phyloP scores from a whole-genome alignment of 208 protist genomes.

The Wallacemonas collosoma region DNA sequence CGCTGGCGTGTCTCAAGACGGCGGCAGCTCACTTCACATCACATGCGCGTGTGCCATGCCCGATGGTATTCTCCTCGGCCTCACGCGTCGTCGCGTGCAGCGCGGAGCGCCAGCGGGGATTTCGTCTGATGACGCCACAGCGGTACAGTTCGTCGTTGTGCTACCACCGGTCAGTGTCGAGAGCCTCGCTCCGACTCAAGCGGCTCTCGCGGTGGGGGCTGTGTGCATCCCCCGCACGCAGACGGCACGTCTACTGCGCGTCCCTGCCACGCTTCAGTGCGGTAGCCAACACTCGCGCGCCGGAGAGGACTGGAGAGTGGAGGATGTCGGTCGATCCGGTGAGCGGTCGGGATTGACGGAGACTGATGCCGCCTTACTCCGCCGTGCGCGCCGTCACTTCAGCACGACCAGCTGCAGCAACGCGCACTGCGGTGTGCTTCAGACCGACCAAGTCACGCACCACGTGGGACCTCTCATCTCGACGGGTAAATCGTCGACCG shows the following conservation, averaged over 20 bases:
- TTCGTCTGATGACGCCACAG: background rate
- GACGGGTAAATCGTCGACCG: background rate
- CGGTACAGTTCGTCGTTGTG: conserved; percentile 23
- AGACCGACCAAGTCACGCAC: background rate
- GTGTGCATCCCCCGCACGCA: conserved; percentile 30
- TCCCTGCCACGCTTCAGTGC: background rate
- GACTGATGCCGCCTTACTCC: background rate
- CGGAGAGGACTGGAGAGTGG: too few species aligned
- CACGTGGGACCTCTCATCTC: background rate
- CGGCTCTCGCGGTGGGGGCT: conserved; percentile 28
- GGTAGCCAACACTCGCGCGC: background rate
- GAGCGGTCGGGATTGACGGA: background rate
- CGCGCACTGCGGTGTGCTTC: conserved; percentile 6
- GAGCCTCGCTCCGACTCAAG: conserved; percentile 40
- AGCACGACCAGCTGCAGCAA: conserved; percentile 5
- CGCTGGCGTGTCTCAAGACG: background rate
- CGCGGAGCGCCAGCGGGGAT: too few species aligned
- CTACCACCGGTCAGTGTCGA: conserved; percentile 32
- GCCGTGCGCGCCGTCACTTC: conserved; percentile 11
- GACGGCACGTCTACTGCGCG: conserved; percentile 13
- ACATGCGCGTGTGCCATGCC: conserved; percentile 27
- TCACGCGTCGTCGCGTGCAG: background rate
- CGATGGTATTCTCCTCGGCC: conserved; percentile 35
- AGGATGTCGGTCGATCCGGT: too few species aligned
- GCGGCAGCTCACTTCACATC: background rate